Conservation (phyloP, 306 rosid genomes). For the Cercis canadensis region DNA sequence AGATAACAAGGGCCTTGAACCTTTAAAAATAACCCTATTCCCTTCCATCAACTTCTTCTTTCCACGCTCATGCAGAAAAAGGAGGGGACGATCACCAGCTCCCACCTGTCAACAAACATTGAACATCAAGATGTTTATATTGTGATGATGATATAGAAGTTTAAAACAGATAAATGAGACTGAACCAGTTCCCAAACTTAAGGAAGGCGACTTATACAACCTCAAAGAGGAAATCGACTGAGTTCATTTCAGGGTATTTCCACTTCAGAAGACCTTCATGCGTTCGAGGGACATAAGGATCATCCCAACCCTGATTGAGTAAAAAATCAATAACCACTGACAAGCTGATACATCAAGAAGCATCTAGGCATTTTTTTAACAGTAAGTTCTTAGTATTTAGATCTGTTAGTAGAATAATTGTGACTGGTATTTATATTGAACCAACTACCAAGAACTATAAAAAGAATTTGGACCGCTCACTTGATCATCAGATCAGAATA, state of each 20-base stretch:
- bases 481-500: conserved; percentile 23
- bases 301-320: conserved; percentile 92
- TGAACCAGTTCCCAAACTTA: conserved; percentile 30
- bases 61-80: conserved; percentile 83
- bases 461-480: conserved; percentile 3
- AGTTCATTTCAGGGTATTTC: conserved; percentile 91
- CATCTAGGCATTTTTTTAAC: conserved; percentile 11
- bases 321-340: conserved; percentile 5
- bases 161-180: conserved; percentile 25
- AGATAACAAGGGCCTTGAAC: conserved; percentile 44
- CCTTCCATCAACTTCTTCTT: conserved; percentile 86
- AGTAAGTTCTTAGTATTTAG: neutral
- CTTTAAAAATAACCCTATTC: conserved; percentile 72
- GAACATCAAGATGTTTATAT: conserved; percentile 31
- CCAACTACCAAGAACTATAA: neutral
- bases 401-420: neutral
- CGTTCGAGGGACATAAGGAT: conserved; percentile 96
- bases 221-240: conserved; percentile 93
- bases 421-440: conserved; percentile 8
- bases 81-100: conserved; percentile 57
- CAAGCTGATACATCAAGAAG: conserved; percentile 33
- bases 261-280: conserved; percentile 99
- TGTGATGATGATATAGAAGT: conserved; percentile 26
- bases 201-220: conserved; percentile 49
- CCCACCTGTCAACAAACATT: conserved; percentile 55